These are phyloP conservation scores for Raphanus hybrid DNA, from an alignment of 441 rosid species.

Conservation along the genomic window DNA sequence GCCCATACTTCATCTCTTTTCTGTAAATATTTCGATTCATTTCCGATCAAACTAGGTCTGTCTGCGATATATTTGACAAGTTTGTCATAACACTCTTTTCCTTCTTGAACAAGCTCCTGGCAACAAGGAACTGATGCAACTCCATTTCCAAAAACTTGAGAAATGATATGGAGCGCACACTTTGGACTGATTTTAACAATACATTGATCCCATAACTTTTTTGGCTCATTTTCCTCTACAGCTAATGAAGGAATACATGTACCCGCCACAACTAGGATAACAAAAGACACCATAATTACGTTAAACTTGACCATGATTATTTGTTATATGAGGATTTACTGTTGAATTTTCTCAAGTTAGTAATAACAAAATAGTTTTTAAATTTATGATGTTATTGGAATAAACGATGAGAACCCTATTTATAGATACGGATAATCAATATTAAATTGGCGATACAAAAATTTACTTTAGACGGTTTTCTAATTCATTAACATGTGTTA, in stretches of 20 bases:
- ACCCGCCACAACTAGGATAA: neutral
- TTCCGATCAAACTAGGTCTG: neutral
- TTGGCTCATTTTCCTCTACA: neutral
- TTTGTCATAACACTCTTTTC: slow-evolving; percentile 18
- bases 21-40: no score
- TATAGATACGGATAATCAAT: neutral
- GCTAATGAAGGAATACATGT: neutral
- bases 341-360: neutral
- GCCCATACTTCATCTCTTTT: no score
- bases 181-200: neutral
- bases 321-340: neutral
- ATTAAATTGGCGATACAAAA: neutral
- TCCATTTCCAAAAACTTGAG: slow-evolving; percentile 16
- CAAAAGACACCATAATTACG: neutral
- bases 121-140: slow-evolving; percentile 7
- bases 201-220: slow-evolving; percentile 12
- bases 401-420: neutral
- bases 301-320: neutral
- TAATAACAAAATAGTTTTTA: neutral
- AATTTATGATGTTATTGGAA: neutral
- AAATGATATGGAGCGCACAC: slow-evolving; percentile 2
- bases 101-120: slow-evolving; percentile 14
- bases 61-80: slow-evolving; percentile 18
- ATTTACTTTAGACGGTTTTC: neutral
- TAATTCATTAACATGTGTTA: neutral